Evolutionary conservation across 495 filamentous ascomycete genomes (phyloP), one percentile per base, ranked within the genome.

Genomic region (Halenospora varia): DNA sequence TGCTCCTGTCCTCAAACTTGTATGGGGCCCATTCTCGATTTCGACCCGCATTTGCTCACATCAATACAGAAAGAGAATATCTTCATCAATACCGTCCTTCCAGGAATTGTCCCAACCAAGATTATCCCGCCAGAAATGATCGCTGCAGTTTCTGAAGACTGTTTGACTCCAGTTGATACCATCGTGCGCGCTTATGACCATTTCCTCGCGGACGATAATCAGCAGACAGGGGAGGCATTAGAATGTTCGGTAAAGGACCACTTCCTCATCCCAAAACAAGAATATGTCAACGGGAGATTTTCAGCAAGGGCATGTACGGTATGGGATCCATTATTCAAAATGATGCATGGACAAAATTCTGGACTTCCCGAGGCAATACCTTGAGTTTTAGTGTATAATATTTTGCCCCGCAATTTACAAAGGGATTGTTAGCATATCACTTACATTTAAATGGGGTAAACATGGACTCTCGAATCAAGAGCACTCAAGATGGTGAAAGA

Each of bases 261-360:
- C 25, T 56, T 67, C 55, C 56, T 66, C 54, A 56, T 69, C 42
- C 60, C 62, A 51, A 61, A 60, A 24, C 61, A 67, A n/a, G 61
- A 66, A n/a, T 56, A 70, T 20, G 48, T 60, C 50, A 70, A 73
- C 50, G 68, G 68, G 4, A 57, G 53, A 11, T 48, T 65, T 4
- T 64, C 62, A 9, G 63, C 65, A 56, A 63, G 73, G 48, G 66
- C 65, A 40, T 55, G 60, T 20, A 66, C 66, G 2, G 67, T 73
- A 10, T 76, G 71, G 67, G 73, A 75, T 53, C 72, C 73, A 3
- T 59, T 74, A 52, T 74, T 75, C 57, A 66, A 68, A 44, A 62
- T 67, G 63, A 64, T 65, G 19, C 72, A 76, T 54, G 65, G 73
- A 23, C 72, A 76, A 62, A 50, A 39, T 29, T 72, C 69, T 47